Base-by-base conservation (phyloP, 177 flowering plant species). In the Vitis hybrid region DNA sequence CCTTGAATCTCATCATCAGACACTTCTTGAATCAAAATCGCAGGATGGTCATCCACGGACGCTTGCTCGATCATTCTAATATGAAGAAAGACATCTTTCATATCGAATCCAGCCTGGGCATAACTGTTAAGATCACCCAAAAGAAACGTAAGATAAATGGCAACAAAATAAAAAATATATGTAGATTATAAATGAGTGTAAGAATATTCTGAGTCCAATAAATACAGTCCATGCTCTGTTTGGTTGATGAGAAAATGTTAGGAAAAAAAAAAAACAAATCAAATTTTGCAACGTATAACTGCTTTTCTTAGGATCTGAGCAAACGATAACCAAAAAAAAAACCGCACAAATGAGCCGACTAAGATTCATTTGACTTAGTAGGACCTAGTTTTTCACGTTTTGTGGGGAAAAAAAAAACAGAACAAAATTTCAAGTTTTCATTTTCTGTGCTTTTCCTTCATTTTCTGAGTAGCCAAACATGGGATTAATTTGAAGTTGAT, bases 31-130 rank as follows among this genome's bases (percentile, higher is more conserved):
- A 95, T 86, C 71, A 83, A 60, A 62, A 89, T 79, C 2, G 96
- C 91, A 0, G 98, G 98, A 3, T 81, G 84, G 18, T 86, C 96
- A 6, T 85, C 91, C 0, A 60, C 76, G 0, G 78, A 70, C 15
- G 97, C 88, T 79, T 95, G 94, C 71, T 95, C 98, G 50, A 95
- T 79, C 83, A 95, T 72, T 65, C 82, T 79, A 21, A 95, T 83
- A 70, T 95, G 99, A 13, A 89, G 73, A 84, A 95, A 90, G 55
- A 95, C 98, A 62, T 95, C 99, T 77, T 93, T 91, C 93, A 91
- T 88, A 35, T 91, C 96, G 65, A 93, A 95, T 46, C 91, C 91
- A 4, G 97, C 97, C 71, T 90, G 94, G 1, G 92, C 86, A 80
- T 95, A 95, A 72, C 99, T 94, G 83, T 60, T 30, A 66, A 66